Evolutionary conservation across 768 basidiomycete genomes (phyloP), one percentile per base, ranked within the genome.

Genomic region (Coprinellus aureogranulatus): DNA sequence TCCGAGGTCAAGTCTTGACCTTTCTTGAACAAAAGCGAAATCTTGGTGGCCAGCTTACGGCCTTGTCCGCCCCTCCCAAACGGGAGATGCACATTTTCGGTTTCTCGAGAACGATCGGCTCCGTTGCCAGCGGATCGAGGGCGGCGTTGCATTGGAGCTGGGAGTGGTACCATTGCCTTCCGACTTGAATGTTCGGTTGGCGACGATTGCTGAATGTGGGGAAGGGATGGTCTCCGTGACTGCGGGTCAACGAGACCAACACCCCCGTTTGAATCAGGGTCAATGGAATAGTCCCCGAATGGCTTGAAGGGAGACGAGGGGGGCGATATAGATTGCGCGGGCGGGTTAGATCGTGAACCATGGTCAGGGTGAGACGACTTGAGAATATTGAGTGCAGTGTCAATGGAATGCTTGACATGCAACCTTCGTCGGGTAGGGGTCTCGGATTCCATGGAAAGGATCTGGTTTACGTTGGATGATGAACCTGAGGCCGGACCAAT

Each of bases 1-100:
- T 44, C 41, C 8, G 20, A 44, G 30, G 63, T 58, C 31, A 73
- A 77, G 12, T 69, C 78, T 51, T 78, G 77, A 1, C 69, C 75
- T 71, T 86, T 88, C 77, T 83, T 87, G 75, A 91, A 90, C 61
- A 90, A 75, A 53, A 92, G 74, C 23, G 89, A 90, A 56, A 89
- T 81, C 69, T 92, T 92, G 70, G 85, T 84, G 26, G 81, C 80
- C 3, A 89, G 70, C 63, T 77, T 85, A 48, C 75, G 72, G 30
- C 70, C 71, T 11, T 72, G 61, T 11, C 72, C 73, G 23, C 69
- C 72, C 61, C 75, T 69, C 22, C 73, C 72, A 62, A 70, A 67
- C 18, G 68, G 53, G 27, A 73, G 58, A 34, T 70, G 55, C 4
- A 64, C 58, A 12, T 57, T 50, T 23, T 75, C 67, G 45, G 64